A percentile compares a stretch with the other conserved stretches of the same genome.
Evolutionary conservation across 2,329 filamentous ascomycete species (phyloP).

Genomic region (Didymella pinodella): DNA sequence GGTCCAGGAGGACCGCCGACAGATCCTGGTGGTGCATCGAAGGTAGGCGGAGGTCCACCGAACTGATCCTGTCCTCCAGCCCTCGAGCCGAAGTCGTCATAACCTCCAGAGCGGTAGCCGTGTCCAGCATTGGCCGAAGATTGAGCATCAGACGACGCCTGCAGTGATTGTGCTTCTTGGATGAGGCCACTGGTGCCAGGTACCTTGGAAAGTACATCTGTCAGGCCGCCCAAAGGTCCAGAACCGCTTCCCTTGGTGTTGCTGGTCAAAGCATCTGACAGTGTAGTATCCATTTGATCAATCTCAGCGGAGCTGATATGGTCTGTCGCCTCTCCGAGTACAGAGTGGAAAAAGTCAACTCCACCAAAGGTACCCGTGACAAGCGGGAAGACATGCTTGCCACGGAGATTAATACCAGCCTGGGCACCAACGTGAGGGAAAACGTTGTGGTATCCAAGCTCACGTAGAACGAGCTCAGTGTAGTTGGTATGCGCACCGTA

Average conservation of each 20-base stretch:
- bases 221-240: conserved; percentile 58
- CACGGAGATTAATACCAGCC: conserved; percentile 56
- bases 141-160: conserved; percentile 58
- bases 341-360: conserved; percentile 60
- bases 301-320: conserved; percentile 59
- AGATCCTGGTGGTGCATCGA: conserved; percentile 56
- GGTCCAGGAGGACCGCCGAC: conserved; percentile 55
- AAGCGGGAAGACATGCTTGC: conserved; percentile 60
- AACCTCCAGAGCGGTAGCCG: conserved; percentile 57
- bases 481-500: conserved; percentile 65
- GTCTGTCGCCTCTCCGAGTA: conserved; percentile 60
- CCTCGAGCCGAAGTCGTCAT: conserved; percentile 50
- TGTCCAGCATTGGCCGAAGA: conserved; percentile 50
- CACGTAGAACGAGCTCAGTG: conserved; percentile 60
- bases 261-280: conserved; percentile 51
- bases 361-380: conserved; percentile 65
- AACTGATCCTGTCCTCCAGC: conserved; percentile 53
- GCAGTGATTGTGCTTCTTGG: conserved; percentile 56
- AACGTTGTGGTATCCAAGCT: conserved; percentile 60
- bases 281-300: conserved; percentile 56
- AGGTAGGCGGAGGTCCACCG: conserved; percentile 40
- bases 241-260: conserved; percentile 43
- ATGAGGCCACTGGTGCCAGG: conserved; percentile 64
- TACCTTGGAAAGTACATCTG: conserved; percentile 76
- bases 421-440: conserved; percentile 61